phyloP scores from a whole-genome alignment of 257 asterid species.

The Jacaranda mimosifolia region DNA sequence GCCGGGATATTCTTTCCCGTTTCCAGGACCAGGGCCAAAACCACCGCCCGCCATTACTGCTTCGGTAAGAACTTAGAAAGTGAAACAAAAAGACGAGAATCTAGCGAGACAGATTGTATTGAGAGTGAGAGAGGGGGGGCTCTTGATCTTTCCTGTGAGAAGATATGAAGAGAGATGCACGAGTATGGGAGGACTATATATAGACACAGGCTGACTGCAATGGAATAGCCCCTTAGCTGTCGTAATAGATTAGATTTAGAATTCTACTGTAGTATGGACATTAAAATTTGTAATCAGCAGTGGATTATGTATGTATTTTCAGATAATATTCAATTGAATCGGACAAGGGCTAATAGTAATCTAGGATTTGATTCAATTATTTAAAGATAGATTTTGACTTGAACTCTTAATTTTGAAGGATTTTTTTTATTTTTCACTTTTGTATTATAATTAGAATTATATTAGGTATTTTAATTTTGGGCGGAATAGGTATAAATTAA shows the following conservation, averaged over 20 bases:
- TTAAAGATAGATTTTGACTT: too few relatives aligned
- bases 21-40: conserved; percentile 51
- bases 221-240: conserved; percentile 38
- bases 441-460: too few relatives aligned
- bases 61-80: neutral
- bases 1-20: conserved; percentile 76
- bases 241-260: neutral
- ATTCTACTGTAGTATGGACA: neutral
- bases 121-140: neutral
- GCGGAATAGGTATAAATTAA: too few relatives aligned
- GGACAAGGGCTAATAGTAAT: too few relatives aligned
- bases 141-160: too few relatives aligned
- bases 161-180: neutral
- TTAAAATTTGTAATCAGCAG: too few relatives aligned
- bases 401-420: too few relatives aligned
- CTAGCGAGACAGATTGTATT: neutral
- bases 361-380: too few relatives aligned
- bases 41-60: conserved; percentile 88
- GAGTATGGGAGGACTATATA: conserved; percentile 38
- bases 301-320: too few relatives aligned
- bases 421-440: too few relatives aligned
- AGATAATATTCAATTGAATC: too few relatives aligned
- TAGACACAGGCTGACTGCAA: conserved; percentile 25
- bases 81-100: neutral
- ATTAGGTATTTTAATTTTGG: too few relatives aligned